Conservation (phyloP, 495 filamentous ascomycete genomes). For the Zalerion maritima region DNA sequence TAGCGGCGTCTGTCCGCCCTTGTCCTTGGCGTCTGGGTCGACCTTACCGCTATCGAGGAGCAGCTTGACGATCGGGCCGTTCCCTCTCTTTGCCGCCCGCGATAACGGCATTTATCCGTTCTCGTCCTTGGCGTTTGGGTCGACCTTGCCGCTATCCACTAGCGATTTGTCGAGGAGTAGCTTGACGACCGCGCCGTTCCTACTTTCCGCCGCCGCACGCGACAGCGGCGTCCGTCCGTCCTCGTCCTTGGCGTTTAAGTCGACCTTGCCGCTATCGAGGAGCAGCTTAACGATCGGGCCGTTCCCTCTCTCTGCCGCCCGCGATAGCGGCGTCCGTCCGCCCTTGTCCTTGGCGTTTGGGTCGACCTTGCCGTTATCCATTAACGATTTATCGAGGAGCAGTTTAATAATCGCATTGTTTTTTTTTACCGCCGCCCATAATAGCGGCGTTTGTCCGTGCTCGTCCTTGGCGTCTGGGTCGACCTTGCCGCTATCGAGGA, state of each 20-base stretch:
- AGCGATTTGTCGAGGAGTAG: constrained; percentile 10
- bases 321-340: constrained; percentile 10
- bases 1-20: constrained; percentile 11
- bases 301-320: constrained; percentile 14
- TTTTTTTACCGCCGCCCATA: constrained; percentile 10
- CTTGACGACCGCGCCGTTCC: constrained; percentile 12
- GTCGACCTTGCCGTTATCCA: too few species aligned
- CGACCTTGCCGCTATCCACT: constrained; percentile 5
- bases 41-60: constrained; percentile 1
- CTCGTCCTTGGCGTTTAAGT: constrained; percentile 8
- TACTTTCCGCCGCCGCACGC: constrained; percentile 9
- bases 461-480: constrained; percentile 3
- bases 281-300: constrained; percentile 17
- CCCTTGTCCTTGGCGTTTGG: constrained; percentile 9
- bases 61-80: background rate
- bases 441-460: constrained; percentile 11
- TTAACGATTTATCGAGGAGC: too few species aligned
- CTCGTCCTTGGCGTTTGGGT: constrained; percentile 10
- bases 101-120: constrained; percentile 21
- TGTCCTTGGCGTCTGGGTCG: constrained; percentile 3
- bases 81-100: constrained; percentile 11
- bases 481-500: constrained; percentile 1
- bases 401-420: too few species aligned
- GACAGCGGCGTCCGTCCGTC: constrained; percentile 9
- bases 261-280: constrained; percentile 7